phyloP scores from a whole-genome alignment of 768 basidiomycete genomes.

The Pleurotus eryngii region DNA sequence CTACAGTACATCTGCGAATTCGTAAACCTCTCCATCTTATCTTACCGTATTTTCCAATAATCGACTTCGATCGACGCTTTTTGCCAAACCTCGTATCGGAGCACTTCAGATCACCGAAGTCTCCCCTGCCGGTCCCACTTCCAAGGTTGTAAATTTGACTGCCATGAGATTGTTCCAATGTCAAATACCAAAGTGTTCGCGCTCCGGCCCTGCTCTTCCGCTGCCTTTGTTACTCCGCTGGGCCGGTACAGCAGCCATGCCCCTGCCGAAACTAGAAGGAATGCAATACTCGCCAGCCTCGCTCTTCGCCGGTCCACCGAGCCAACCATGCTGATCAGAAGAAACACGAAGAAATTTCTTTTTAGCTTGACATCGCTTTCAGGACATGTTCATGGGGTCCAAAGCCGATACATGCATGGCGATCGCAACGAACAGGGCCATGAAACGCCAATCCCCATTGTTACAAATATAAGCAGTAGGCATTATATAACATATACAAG shows the following conservation, averaged over 20 bases:
- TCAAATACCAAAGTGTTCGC: neutral
- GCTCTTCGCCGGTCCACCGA: neutral
- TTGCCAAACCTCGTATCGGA: neutral
- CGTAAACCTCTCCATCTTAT: neutral
- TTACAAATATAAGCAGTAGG: neutral
- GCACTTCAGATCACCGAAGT: neutral
- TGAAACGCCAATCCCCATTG: neutral
- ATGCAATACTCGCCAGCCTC: neutral
- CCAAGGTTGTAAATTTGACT: neutral
- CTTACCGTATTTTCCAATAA: conserved; percentile 4
- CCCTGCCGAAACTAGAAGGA: conserved; percentile 1
- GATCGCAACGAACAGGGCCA: neutral
- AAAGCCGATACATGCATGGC: neutral
- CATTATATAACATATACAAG: conserved; percentile 2
- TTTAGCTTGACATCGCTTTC: conserved; percentile 2
- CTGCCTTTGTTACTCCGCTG: neutral
- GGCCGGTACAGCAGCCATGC: neutral
- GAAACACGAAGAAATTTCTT: neutral
- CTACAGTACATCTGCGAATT: neutral
- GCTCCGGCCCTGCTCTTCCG: neutral
- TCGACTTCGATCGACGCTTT: neutral
- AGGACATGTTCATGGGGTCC: conserved; percentile 1
- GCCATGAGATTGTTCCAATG: neutral
- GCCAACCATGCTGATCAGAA: conserved; percentile 6
- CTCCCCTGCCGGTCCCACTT: neutral